Evolutionary conservation across 1,139 yeast species (phyloP).

Genomic region (Taphrina populina): DNA sequence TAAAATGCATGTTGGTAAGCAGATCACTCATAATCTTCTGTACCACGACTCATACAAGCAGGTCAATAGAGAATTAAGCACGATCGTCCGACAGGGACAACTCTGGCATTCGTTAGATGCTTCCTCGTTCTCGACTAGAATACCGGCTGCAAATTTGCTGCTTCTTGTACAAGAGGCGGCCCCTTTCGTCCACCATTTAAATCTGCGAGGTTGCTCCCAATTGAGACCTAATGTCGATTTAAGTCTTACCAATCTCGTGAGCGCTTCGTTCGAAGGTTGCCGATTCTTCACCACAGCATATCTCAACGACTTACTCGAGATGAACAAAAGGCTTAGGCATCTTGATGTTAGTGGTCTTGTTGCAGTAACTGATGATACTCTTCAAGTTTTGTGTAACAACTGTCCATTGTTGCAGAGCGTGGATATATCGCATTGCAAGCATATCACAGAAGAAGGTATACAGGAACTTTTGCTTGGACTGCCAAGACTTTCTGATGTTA

Average conservation of each 20-base stretch:
- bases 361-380: conserved; percentile 34
- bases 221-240: conserved; percentile 22
- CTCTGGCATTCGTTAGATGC: conserved; percentile 38
- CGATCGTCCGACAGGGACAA: conserved; percentile 36
- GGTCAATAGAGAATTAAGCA: conserved; percentile 13
- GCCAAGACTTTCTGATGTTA: conserved; percentile 27
- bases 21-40: too few species aligned
- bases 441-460: conserved; percentile 31
- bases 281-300: conserved; percentile 33
- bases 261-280: conserved; percentile 37
- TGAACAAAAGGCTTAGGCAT: conserved; percentile 29
- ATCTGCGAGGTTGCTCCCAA: conserved; percentile 38
- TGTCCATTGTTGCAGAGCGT: conserved; percentile 35
- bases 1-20: conserved; percentile 32
- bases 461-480: conserved; percentile 27
- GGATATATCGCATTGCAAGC: conserved; percentile 36
- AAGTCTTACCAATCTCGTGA: conserved; percentile 33
- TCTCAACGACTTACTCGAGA: conserved; percentile 33
- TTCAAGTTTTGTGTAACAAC: conserved; percentile 23
- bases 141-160: conserved; percentile 35
- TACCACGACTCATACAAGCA: too few species aligned
- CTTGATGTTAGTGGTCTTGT: conserved; percentile 33
- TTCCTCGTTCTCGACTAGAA: conserved; percentile 21
- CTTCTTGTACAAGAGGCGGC: conserved; percentile 34
- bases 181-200: conserved; percentile 36